Conservation (phyloP, 805 yeast genomes). For the Komagataella populi region DNA sequence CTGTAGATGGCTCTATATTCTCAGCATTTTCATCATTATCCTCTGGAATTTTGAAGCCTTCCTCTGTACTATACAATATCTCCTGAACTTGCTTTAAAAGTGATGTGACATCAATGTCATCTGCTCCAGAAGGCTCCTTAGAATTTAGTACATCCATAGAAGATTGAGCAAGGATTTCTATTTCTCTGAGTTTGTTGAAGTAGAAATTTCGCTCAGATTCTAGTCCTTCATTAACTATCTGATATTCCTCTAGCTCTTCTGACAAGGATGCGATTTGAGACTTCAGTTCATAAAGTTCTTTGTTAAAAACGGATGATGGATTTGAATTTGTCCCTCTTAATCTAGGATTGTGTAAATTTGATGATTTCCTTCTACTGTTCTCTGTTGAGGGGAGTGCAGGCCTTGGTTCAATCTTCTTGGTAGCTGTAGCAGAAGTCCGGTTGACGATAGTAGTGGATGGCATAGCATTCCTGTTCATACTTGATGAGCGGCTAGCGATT, state of each 20-base stretch:
- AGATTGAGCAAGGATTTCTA: constrained; percentile 68
- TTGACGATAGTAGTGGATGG: constrained; percentile 5
- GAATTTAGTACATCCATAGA: constrained; percentile 30
- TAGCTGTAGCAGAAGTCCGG: constrained; percentile 6
- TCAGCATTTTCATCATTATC: constrained; percentile 12
- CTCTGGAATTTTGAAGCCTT: constrained; percentile 62
- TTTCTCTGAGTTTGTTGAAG: constrained; percentile 77
- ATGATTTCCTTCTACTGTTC: constrained; percentile 1
- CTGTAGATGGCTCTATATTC: constrained; percentile 6
- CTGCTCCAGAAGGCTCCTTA: constrained; percentile 21
- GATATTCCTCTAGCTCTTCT: constrained; percentile 44
- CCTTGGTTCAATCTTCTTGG: not conserved
- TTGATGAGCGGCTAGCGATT: not conserved
- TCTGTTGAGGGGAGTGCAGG: constrained; percentile 4
- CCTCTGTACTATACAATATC: constrained; percentile 69
- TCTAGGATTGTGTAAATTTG: not conserved
- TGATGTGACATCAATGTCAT: constrained; percentile 17
- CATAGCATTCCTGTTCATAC: not conserved
- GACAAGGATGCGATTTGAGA: constrained; percentile 23
- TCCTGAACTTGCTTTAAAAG: constrained; percentile 53
- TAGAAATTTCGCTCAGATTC: constrained; percentile 84
- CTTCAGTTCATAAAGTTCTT: constrained; percentile 33
- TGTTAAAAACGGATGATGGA: constrained; percentile 9
- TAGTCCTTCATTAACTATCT: constrained; percentile 46
- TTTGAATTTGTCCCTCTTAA: not conserved